Percentiles rank a stretch among this genome's conserved stretches.
phyloP scores from a whole-genome alignment of 257 asterid species.

The Sherardia arvensis region DNA sequence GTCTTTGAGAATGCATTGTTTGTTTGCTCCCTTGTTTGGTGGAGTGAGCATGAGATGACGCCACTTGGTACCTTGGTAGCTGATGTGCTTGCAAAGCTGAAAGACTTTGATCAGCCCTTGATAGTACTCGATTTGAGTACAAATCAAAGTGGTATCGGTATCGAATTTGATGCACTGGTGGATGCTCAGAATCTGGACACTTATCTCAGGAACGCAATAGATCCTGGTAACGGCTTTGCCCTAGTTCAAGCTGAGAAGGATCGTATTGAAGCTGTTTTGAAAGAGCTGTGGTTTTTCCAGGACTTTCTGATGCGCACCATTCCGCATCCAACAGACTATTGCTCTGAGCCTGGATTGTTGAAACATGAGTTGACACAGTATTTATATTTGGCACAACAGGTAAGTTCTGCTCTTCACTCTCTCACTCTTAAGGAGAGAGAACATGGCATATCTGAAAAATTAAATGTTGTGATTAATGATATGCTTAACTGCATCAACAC shows the following conservation, averaged over 20 bases:
- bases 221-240: background rate
- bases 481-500: background rate
- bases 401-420: background rate
- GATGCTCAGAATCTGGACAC: background rate
- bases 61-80: background rate
- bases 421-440: background rate
- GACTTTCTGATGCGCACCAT: background rate
- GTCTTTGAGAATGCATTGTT: background rate
- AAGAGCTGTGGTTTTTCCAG: background rate
- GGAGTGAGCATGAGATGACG: background rate
- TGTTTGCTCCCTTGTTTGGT: background rate
- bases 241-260: background rate
- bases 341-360: background rate
- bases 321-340: background rate
- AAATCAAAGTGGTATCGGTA: background rate
- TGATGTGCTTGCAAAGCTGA: background rate
- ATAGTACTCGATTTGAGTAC: background rate
- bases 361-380: background rate
- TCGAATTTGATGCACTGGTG: background rate
- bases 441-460: background rate
- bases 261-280: background rate
- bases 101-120: background rate
- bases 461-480: background rate
- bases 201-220: background rate
- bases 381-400: background rate